phyloP scores from a whole-genome alignment of 1,284 basidiomycete species.

The Gomphus sp. region DNA sequence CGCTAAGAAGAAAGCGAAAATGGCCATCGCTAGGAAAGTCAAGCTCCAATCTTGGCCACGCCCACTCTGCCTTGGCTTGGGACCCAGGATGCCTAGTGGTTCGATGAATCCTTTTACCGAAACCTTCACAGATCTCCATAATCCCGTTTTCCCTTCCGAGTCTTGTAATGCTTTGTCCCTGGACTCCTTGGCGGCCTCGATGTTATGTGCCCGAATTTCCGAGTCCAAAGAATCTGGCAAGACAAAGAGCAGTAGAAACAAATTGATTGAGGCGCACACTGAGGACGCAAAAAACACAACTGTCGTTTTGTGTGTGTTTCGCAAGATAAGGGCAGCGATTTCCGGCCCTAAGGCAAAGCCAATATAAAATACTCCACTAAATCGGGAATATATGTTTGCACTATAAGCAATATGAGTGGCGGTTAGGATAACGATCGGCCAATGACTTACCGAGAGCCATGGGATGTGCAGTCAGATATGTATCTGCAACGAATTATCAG shows the following conservation, averaged over 20 bases:
- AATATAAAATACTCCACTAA: constrained; percentile 60
- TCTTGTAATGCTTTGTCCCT: constrained; percentile 17
- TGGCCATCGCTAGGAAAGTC: constrained; percentile 37
- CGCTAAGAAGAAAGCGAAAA: constrained; percentile 37
- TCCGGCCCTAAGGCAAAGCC: constrained; percentile 69
- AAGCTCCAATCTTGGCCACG: constrained; percentile 47
- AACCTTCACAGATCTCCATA: constrained; percentile 6
- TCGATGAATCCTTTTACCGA: constrained; percentile 26
- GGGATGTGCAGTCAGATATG: constrained; percentile 72
- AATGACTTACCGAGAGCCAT: constrained; percentile 45
- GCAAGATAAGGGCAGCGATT: constrained; percentile 65
- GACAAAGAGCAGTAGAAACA: constrained; percentile 45
- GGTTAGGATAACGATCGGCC: not conserved
- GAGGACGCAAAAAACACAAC: constrained; percentile 53
- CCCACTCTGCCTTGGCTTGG: constrained; percentile 28
- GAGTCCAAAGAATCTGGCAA: constrained; percentile 45
- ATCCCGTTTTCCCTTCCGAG: constrained; percentile 1
- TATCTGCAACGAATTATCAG: constrained; percentile 9
- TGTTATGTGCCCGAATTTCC: constrained; percentile 7
- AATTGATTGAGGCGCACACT: constrained; percentile 35
- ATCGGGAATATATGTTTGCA: constrained; percentile 72
- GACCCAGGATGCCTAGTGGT: constrained; percentile 48
- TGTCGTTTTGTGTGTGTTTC: constrained; percentile 40
- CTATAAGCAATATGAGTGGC: constrained; percentile 20
- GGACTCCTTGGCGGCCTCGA: constrained; percentile 13